Percentiles rank a stretch among this genome's conserved stretches.
These are phyloP conservation scores for Mucor circinelloides DNA, from an alignment of 371 early-diverging fungal species.

Conservation along the genomic window DNA sequence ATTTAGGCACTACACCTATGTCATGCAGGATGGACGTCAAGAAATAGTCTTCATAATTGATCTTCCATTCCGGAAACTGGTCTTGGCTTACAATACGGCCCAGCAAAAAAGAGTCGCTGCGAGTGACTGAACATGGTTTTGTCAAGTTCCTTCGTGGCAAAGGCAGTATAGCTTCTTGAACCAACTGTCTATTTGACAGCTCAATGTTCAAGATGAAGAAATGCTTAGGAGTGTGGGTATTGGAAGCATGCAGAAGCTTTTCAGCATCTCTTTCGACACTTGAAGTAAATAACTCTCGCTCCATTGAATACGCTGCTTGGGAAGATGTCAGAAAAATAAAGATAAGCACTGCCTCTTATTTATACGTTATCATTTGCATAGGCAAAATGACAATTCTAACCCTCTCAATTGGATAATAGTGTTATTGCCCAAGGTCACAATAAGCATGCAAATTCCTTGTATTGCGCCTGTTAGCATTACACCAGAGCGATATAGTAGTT, in stretches of 20 bases:
- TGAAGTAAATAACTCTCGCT: not conserved
- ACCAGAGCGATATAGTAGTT: not conserved
- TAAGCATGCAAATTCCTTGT: too few species aligned
- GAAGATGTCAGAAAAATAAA: too few species aligned
- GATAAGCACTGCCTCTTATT: not conserved
- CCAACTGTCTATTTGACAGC: not conserved
- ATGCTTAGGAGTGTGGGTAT: not conserved
- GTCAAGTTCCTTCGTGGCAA: not conserved
- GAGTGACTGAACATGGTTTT: not conserved
- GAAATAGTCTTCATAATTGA: not conserved
- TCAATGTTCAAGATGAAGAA: not conserved
- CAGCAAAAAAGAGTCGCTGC: not conserved
- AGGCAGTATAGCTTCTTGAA: not conserved
- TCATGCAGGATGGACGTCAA: not conserved
- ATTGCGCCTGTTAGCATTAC: too few species aligned
- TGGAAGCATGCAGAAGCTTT: not conserved
- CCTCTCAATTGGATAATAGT: too few species aligned
- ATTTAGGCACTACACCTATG: not conserved
- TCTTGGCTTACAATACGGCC: not conserved
- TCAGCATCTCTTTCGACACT: slow-evolving; percentile 1
- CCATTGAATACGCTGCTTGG: too few species aligned
- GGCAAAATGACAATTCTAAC: too few species aligned
- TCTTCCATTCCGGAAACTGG: slow-evolving; percentile 4
- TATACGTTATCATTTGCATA: too few species aligned
- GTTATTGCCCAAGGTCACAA: too few species aligned